These are phyloP conservation scores for Marasmius sp. DNA, from an alignment of 1,284 basidiomycete species.

Conservation along the genomic window DNA sequence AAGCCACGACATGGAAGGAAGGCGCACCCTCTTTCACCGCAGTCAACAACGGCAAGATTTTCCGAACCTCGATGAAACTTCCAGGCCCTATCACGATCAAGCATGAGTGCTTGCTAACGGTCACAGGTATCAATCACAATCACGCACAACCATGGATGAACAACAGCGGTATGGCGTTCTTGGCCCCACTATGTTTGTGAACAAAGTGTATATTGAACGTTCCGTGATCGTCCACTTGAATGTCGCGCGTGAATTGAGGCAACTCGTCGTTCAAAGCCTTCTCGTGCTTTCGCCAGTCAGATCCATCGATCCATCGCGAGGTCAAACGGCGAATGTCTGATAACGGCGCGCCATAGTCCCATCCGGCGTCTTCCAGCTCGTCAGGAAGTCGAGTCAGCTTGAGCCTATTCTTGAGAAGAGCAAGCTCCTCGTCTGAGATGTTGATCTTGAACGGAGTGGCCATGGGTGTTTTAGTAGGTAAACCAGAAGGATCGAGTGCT, in stretches of 20 bases:
- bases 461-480: too few species aligned
- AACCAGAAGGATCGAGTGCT: too few species aligned
- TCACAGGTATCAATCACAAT: not conserved
- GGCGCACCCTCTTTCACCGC: constrained; percentile 41
- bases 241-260: not conserved
- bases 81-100: constrained; percentile 50
- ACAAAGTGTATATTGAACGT: constrained; percentile 29
- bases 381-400: not conserved
- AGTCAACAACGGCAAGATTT: constrained; percentile 51
- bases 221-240: not conserved
- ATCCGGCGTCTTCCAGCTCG: not conserved
- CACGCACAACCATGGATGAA: constrained; percentile 48
- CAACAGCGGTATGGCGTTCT: constrained; percentile 43
- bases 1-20: constrained; percentile 57
- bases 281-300: not conserved
- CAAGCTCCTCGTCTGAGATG: not conserved
- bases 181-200: constrained; percentile 23
- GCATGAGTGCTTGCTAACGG: not conserved
- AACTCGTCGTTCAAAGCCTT: not conserved
- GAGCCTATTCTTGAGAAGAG: not conserved
- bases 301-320: not conserved
- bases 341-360: not conserved
- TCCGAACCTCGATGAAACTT: constrained; percentile 53
- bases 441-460: not conserved
- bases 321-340: not conserved